Evolutionary conservation across 2,329 filamentous ascomycete species (phyloP).

Genomic region (Fusarium incarnatum): DNA sequence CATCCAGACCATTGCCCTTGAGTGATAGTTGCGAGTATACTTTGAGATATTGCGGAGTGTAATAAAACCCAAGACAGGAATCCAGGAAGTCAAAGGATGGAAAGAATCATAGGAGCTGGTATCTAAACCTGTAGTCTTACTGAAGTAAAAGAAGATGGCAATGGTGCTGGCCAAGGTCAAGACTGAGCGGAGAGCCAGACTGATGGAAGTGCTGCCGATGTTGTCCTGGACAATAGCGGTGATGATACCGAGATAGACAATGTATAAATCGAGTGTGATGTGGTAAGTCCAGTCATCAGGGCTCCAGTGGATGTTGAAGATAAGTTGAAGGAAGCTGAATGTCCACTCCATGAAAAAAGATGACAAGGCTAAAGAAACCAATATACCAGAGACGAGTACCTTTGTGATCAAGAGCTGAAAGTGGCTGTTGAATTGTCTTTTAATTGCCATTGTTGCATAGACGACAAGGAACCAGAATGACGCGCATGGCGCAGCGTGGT

Average conservation of each 20-base stretch:
- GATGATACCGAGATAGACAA: slow-evolving; percentile 67
- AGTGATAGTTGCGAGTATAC: slow-evolving; percentile 29
- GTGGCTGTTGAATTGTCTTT: slow-evolving; percentile 56
- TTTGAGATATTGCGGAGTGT: slow-evolving; percentile 60
- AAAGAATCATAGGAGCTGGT: slow-evolving; percentile 57
- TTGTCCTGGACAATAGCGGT: slow-evolving; percentile 46
- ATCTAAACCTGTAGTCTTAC: neutral
- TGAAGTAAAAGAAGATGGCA: neutral
- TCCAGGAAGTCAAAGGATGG: slow-evolving; percentile 64
- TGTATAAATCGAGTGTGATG: slow-evolving; percentile 63
- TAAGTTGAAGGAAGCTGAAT: slow-evolving; percentile 48
- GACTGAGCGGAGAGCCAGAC: slow-evolving; percentile 26
- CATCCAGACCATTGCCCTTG: slow-evolving; percentile 61
- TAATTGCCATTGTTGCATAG: slow-evolving; percentile 62
- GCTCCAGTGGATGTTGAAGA: slow-evolving; percentile 62
- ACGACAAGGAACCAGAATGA: slow-evolving; percentile 72
- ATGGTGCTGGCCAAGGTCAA: slow-evolving; percentile 49
- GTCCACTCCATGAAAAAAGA: slow-evolving; percentile 28
- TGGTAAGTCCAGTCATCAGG: slow-evolving; percentile 61
- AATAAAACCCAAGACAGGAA: slow-evolving; percentile 65
- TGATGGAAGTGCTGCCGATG: slow-evolving; percentile 9
- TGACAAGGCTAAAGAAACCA: slow-evolving; percentile 46
- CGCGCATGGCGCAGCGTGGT: slow-evolving; percentile 68
- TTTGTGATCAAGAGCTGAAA: slow-evolving; percentile 59
- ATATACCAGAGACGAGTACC: slow-evolving; percentile 56